These are phyloP conservation scores for Zygnema circumcarinatum DNA, from an alignment of 139 green algal genomes.

Conservation along the genomic window DNA sequence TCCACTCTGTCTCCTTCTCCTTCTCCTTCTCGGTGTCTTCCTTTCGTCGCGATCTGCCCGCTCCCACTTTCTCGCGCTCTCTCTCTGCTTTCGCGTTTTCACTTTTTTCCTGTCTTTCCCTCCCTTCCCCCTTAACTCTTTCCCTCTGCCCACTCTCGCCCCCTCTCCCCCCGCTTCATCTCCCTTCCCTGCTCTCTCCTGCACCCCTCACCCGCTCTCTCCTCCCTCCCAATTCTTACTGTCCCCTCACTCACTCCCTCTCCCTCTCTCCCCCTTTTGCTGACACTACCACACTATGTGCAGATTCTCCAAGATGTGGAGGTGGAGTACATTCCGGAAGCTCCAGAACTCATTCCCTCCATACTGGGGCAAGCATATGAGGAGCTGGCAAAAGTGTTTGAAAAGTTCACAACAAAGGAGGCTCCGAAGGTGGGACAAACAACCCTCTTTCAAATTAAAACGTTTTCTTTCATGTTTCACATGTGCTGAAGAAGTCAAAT, in stretches of 20 bases:
- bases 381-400: constrained; percentile 55
- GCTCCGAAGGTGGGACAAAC: constrained; percentile 5
- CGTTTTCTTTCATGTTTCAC: not conserved
- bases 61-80: too few relatives aligned
- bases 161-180: not conserved
- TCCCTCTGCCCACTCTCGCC: not conserved
- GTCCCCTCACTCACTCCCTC: not conserved
- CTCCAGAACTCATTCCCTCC: not conserved
- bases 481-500: constrained; percentile 9
- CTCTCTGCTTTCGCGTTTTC: too few relatives aligned
- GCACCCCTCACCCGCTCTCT: not conserved
- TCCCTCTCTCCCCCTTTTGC: not conserved
- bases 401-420: constrained; percentile 52
- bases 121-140: not conserved
- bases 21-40: too few relatives aligned
- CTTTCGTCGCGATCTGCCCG: too few relatives aligned
- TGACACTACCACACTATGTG: not conserved
- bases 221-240: not conserved
- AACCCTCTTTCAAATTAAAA: not conserved
- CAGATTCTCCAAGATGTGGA: constrained; percentile 27
- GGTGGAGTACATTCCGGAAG: constrained; percentile 47
- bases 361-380: constrained; percentile 26
- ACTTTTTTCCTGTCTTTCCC: too few relatives aligned
- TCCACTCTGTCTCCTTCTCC: too few relatives aligned
- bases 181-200: too few relatives aligned